These are phyloP conservation scores for Solanum etuberosum DNA, from an alignment of 257 asterid species.

Conservation along the genomic window DNA sequence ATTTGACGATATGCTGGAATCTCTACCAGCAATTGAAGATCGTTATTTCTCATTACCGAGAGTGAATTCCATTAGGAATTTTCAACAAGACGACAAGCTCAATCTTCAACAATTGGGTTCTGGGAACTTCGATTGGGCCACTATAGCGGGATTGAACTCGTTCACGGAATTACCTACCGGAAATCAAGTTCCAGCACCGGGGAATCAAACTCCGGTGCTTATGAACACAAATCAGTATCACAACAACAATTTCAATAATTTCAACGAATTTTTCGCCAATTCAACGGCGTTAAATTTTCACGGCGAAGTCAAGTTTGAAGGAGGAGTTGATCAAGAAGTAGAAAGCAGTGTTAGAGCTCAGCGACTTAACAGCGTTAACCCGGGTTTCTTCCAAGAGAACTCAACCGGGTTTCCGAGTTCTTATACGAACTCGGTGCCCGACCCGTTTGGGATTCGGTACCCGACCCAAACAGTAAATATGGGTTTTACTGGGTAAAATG, in stretches of 20 bases:
- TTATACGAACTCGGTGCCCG: constrained; percentile 4
- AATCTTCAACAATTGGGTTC: constrained; percentile 45
- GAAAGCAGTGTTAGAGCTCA: constrained; percentile 27
- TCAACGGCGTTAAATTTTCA: not conserved
- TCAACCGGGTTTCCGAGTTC: constrained; percentile 13
- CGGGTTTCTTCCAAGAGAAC: constrained; percentile 13
- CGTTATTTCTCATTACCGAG: constrained; percentile 28
- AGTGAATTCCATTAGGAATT: constrained; percentile 23
- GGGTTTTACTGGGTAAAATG: constrained; percentile 26
- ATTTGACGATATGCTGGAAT: constrained; percentile 52
- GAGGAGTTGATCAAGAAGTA: constrained; percentile 31
- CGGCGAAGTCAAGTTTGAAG: not conserved
- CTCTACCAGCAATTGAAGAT: constrained; percentile 53
- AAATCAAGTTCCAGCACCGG: not conserved
- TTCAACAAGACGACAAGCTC: constrained; percentile 23
- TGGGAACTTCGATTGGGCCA: constrained; percentile 70
- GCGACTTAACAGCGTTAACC: constrained; percentile 15
- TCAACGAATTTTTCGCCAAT: not conserved
- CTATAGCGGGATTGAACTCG: constrained; percentile 34
- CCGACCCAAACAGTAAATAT: constrained; percentile 27
- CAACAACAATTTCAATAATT: not conserved
- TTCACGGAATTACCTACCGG: not conserved
- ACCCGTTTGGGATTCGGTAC: constrained; percentile 48
- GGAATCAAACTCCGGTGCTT: not conserved
- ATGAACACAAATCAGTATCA: not conserved